A percentile compares a stretch with the other conserved stretches of the same genome.
Conservation (phyloP, 257 asterid genomes). For the Solanum lycopersicoides region DNA sequence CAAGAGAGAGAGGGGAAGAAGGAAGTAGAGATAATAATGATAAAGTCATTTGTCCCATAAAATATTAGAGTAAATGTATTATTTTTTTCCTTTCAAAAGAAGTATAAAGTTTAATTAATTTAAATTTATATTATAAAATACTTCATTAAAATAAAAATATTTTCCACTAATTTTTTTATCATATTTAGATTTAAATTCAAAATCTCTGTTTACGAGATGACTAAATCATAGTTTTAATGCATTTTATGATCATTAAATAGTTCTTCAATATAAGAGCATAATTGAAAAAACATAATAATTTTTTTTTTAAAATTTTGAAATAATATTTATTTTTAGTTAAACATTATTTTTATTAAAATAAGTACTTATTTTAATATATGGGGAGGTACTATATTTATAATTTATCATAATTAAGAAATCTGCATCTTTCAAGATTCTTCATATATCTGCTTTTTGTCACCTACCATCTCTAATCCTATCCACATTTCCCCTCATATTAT, state of each 20-base stretch:
- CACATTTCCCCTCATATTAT: neutral
- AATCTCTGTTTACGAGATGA: too few species aligned
- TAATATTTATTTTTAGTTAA: neutral
- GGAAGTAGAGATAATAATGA: neutral
- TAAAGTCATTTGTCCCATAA: neutral
- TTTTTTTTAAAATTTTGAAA: neutral
- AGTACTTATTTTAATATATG: neutral
- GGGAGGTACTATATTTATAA: neutral
- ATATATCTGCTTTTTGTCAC: slow-evolving; percentile 3
- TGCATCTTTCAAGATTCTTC: slow-evolving; percentile 3
- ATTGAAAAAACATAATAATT: neutral
- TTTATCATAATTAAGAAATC: neutral
- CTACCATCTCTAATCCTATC: neutral
- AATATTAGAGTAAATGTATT: neutral
- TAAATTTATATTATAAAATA: too few species aligned
- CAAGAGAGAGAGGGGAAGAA: neutral
- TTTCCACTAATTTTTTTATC: too few species aligned
- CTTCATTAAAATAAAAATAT: too few species aligned
- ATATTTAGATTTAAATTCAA: too few species aligned
- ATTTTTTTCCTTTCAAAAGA: neutral
- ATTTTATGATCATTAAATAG: neutral
- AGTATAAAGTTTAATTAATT: neutral
- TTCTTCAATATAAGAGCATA: neutral
- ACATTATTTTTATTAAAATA: neutral
- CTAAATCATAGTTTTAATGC: too few species aligned